Evolutionary conservation across 1,284 basidiomycete species (phyloP).

Genomic region (Naganishia liquefaciens): DNA sequence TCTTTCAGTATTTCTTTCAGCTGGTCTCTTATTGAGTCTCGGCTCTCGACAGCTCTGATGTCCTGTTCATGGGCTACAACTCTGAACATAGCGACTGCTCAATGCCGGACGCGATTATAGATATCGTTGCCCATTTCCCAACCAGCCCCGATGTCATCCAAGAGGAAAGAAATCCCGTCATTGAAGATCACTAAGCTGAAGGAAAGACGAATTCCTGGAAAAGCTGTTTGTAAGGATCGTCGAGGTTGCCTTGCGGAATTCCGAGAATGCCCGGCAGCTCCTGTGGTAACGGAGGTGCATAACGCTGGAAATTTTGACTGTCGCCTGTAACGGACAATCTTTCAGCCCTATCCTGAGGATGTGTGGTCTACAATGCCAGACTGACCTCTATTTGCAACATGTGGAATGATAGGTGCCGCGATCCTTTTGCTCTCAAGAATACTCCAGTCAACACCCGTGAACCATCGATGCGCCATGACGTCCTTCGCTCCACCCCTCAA

Average conservation of each 20-base stretch:
- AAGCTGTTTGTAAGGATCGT: constrained; percentile 48
- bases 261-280: constrained; percentile 54
- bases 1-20: no score
- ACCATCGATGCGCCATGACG: constrained; percentile 57
- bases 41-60: no score
- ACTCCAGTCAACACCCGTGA: constrained; percentile 57
- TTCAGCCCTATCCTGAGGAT: background rate
- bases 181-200: constrained; percentile 7
- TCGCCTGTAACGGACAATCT: constrained; percentile 42
- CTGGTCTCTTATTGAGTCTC: no score
- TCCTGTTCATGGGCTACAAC: no score
- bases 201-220: constrained; percentile 45
- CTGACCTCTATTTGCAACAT: constrained; percentile 54
- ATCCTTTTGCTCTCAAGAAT: constrained; percentile 55
- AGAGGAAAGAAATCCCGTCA: no score
- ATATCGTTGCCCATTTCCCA: no score
- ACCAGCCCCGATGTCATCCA: no score
- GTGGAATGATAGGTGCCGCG: constrained; percentile 57
- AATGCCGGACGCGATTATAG: no score
- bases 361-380: background rate
- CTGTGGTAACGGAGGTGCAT: constrained; percentile 52
- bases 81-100: no score
- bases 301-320: constrained; percentile 55
- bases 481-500: constrained; percentile 56
- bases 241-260: constrained; percentile 42